Evolutionary conservation across 345 rosid genomes (phyloP), one percentile per base, ranked within the genome.

Genomic region (Combretum micranthum): DNA sequence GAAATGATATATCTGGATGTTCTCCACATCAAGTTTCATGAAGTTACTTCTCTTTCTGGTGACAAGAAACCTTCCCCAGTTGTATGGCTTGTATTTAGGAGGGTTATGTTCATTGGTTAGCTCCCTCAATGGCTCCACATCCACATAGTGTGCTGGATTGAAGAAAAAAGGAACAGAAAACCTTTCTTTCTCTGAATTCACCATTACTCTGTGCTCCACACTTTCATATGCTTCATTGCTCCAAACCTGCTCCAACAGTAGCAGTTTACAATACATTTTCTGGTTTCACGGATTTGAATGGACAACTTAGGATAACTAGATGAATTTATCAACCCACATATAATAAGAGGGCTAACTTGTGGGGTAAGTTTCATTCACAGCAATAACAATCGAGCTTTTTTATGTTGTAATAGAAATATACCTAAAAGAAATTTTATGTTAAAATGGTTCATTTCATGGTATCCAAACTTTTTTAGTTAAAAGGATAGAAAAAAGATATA

Each of bases 171-270:
- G 88, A 39, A 84, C 59, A 0, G 88, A 84, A 62, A 71, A 81
- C 55, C 88, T 79, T 62, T 86, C 85, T 70, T 63, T 83, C 63
- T 72, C 58, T 1, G 77, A 52, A 62, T 86, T 86, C 70, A 78
- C 88, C 25, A 75, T 68, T 53, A 78, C 95, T 59, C 80, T 81
- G 53, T 90, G 95, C 77, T 89, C 92, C 52, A 79, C 79, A 68
- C 90, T 90, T 78, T 79, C 70, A 42, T 81, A 86, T 32, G 23
- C 47, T 13, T 81, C 88, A 55, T 89, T 86, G 70, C 77, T 80
- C 95, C 95, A 89, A 4, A 79, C 92, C 91, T 88, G 69, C 13
- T 17, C 53, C 8, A 37, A 18, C 39, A 32, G 1, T 32, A 5
- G 5, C 39, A 32, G 5, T 32, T 7, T 32, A 4, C 39, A 32